Percentiles rank a stretch among this genome's conserved stretches.
Conservation (phyloP, 108 stramenopile genomes). For the Nannochloropsis granulata region DNA sequence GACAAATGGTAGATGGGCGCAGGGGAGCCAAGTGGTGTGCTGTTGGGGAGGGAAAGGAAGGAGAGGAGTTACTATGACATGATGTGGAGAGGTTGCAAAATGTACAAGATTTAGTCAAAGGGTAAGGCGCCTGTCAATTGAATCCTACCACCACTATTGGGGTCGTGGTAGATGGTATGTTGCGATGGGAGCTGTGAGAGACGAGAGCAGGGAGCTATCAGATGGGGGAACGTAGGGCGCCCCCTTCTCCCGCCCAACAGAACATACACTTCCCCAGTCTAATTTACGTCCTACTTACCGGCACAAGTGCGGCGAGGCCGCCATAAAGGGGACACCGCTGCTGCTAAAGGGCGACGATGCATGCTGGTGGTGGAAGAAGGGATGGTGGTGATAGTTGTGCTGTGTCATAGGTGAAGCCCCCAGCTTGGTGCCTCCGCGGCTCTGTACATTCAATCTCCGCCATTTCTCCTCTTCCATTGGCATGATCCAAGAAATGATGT, state of each 20-base stretch:
- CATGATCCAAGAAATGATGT: too few relatives aligned
- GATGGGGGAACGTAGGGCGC: neutral
- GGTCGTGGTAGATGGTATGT: too few relatives aligned
- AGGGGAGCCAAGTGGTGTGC: too few relatives aligned
- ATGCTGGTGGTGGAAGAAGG: neutral
- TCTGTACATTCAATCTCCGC: neutral
- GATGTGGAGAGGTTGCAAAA: too few relatives aligned
- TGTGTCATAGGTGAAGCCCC: neutral
- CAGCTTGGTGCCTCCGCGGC: neutral
- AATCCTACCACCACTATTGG: too few relatives aligned
- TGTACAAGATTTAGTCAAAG: too few relatives aligned
- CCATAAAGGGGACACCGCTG: neutral
- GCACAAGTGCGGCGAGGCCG: neutral
- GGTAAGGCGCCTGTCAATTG: too few relatives aligned
- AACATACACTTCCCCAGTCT: neutral
- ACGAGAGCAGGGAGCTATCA: too few relatives aligned
- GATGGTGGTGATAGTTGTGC: neutral
- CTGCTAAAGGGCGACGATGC: neutral
- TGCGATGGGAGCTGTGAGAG: too few relatives aligned
- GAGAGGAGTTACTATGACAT: too few relatives aligned
- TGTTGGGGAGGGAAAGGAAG: too few relatives aligned
- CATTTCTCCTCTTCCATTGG: neutral
- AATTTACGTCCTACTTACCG: neutral
- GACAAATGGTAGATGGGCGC: too few relatives aligned
- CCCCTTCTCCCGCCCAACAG: neutral